These are phyloP conservation scores for Hirsutella minnesotensis DNA, from an alignment of 2,329 filamentous ascomycete genomes.

Conservation along the genomic window DNA sequence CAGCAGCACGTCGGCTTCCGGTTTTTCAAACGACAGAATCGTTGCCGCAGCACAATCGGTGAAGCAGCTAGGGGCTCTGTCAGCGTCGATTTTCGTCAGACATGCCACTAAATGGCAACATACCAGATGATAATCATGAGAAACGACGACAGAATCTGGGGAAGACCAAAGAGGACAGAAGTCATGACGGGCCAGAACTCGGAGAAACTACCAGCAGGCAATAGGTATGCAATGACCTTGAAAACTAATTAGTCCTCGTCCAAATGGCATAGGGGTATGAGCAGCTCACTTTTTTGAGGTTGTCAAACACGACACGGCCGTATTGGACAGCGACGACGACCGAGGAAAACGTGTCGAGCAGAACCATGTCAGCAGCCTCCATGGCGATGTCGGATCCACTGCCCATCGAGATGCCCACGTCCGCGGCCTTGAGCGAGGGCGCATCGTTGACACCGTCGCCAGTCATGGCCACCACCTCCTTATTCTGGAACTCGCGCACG, in stretches of 20 bases:
- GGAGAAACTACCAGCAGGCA: constrained; percentile 62
- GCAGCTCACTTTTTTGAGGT: constrained; percentile 57
- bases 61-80: constrained; percentile 40
- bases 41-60: constrained; percentile 67
- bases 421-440: constrained; percentile 66
- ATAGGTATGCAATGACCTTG: constrained; percentile 48
- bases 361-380: constrained; percentile 69
- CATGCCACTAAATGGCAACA: constrained; percentile 2
- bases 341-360: constrained; percentile 62
- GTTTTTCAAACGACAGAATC: constrained; percentile 62
- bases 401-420: constrained; percentile 73
- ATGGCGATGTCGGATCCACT: constrained; percentile 75
- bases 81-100: background rate
- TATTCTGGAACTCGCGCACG: constrained; percentile 59
- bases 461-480: constrained; percentile 67
- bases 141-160: constrained; percentile 61
- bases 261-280: too few species aligned
- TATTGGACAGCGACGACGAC: constrained; percentile 63
- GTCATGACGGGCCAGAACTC: constrained; percentile 70
- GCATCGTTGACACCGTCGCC: constrained; percentile 84
- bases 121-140: constrained; percentile 58
- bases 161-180: constrained; percentile 59
- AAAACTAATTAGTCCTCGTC: background rate
- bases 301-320: constrained; percentile 67
- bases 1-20: constrained; percentile 62